These are phyloP conservation scores for Colletotrichum truncatum DNA, from an alignment of 2,329 filamentous ascomycete genomes.

Conservation along the genomic window DNA sequence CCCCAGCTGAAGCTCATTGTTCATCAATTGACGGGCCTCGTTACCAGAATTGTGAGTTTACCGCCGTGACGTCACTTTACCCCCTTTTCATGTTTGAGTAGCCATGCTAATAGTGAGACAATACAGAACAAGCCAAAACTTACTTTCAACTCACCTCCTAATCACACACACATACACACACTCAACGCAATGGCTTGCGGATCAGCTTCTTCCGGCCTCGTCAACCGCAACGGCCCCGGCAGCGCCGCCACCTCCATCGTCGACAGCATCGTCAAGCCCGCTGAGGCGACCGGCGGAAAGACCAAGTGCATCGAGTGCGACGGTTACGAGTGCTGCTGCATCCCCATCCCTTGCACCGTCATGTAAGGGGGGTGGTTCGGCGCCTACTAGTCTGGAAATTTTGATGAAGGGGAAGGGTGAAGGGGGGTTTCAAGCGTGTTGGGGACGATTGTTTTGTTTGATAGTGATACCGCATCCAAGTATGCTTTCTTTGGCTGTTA, in stretches of 20 bases:
- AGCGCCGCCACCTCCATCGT: constrained; percentile 58
- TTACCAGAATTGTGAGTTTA: neutral
- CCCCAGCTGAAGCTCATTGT: neutral
- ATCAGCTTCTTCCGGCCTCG: constrained; percentile 41
- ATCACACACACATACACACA: neutral
- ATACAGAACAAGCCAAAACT: neutral
- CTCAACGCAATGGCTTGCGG: constrained; percentile 41
- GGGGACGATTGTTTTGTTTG: neutral
- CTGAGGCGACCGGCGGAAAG: constrained; percentile 48
- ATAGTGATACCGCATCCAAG: neutral
- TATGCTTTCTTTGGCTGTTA: neutral
- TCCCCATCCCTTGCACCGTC: constrained; percentile 60
- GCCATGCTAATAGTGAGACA: neutral
- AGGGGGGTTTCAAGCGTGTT: no score
- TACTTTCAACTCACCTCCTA: neutral
- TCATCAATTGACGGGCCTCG: neutral
- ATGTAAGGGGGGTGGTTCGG: constrained; percentile 47
- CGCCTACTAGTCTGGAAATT: no score
- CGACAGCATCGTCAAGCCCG: constrained; percentile 60
- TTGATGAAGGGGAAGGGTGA: no score
- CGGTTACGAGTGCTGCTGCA: constrained; percentile 63
- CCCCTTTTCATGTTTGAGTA: neutral
- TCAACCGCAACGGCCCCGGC: constrained; percentile 57
- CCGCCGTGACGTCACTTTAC: constrained; percentile 12
- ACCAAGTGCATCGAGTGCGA: constrained; percentile 61